Evolutionary conservation across 2,329 filamentous ascomycete species (phyloP), one percentile per base, ranked within the genome.

Genomic region (Ilyonectria destructans): DNA sequence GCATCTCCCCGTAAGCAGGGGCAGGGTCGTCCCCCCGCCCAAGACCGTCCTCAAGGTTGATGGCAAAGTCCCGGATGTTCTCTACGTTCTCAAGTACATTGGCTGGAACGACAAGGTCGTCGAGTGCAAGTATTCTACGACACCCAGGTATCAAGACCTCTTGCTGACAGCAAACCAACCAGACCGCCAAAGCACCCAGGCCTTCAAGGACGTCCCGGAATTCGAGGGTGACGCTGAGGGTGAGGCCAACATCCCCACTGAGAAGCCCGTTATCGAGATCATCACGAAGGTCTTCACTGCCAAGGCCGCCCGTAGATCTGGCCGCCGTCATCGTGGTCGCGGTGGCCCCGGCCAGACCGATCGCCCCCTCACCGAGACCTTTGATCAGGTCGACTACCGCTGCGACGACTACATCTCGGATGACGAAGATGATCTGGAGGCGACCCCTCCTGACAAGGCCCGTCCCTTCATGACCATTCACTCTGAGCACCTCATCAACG

Each of bases 401-500:
- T 75, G 71, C 29, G 77, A 80, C 21, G 73, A 70, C 15, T 76
- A 77, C 31, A 69, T 74, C 48, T 71, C 77, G 0, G 74, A 79
- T 8, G 69, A 68, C 0, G 72, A 75, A 7, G 70, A 68, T 12
- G 74, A 73, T 17, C 59, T 70, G 15, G 71, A 78, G 26, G 65
- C 71, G 29, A 77, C 77, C 13, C 52, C 76, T 29, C 68, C 75
- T 35, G 77, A 78, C 19, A 70, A 78, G 9, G 77, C 80, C 19
- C 75, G 69, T 1, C 83, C 81, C 0, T 71, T 76, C 60, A 86
- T 87, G 83, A 57, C 80, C 3, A 83, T 87, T 51, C 78, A 84
- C 69, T 87, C 85, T 2, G 66, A 75, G 33, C 77, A 85, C 63
- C 80, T 89, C 33, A 81, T 84, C 69, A 82, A 85, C 54, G 85